Evolutionary conservation across 2,329 filamentous ascomycete genomes (phyloP), one percentile per base, ranked within the genome.

Genomic region (Tolypocladium ophioglossoides): DNA sequence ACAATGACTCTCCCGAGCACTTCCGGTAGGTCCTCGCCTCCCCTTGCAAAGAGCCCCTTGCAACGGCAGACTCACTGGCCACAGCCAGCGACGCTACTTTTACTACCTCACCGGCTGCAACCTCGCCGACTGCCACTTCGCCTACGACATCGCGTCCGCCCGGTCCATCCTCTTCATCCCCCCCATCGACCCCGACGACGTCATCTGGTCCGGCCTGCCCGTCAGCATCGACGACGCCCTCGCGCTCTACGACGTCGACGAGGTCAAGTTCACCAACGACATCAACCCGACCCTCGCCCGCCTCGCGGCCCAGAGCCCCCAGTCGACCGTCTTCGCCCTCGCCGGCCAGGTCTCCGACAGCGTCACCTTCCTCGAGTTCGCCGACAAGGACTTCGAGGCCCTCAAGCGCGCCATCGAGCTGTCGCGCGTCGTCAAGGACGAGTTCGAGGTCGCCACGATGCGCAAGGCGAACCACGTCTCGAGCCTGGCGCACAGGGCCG

Each of bases 151-250:
- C 55, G 75, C 80, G 48, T 78, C 82, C 50, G 79, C 84, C 59
- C 83, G 84, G 62, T 81, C 91, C 41, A 95, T 86, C 3, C 83
- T 99, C 50, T 99, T 91, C 74, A 92, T 99, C 63, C 92, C 94
- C 2, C 88, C 91, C 18, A 81, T 91, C 63, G 85, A 96, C 62
- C 82, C 89, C n/a, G 88, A 94, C 46, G 85, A 84, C 53, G 91
- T 97, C 55, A 89, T 97, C 66, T 99, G 92, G 92, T 88, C 87
- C 32, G 94, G 94, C 14, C 79, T 97, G 18, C 94, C 92, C 0
- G 75, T 95, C 57, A 88, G 84, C 38, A 73, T 79, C 37, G 79
- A 87, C 44, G 87, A 96, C 65, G 92, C 92, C 8, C 73, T 87
- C 57, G 72, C 80, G 50, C 79, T 81, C 59, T 97, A 89, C 72